Evolutionary conservation across 1,284 basidiomycete species (phyloP).

Genomic region (Cryptococcus sp.): DNA sequence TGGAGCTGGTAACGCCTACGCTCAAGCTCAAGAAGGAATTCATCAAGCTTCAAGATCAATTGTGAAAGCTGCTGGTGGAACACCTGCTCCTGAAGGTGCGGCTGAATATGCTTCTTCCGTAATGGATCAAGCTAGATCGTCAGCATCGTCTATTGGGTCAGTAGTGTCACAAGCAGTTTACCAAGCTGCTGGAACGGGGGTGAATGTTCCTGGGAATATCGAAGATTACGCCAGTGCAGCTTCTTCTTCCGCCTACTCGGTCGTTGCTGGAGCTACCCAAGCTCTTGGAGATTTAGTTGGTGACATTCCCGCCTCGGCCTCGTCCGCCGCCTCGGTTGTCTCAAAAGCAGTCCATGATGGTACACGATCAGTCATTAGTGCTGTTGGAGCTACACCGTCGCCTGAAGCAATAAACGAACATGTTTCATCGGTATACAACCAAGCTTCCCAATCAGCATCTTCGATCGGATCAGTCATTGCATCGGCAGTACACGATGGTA

Average conservation of each 20-base stretch:
- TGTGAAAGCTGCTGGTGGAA: conserved; percentile 4
- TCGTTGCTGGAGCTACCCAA: conserved; percentile 5
- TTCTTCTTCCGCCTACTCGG: conserved; percentile 6
- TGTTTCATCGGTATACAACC: conserved; percentile 9
- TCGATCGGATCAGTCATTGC: conserved; percentile 1
- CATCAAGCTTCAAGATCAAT: conserved; percentile 8
- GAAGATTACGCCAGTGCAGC: conserved; percentile 9
- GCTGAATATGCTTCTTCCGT: conserved; percentile 5
- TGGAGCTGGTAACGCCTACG: conserved; percentile 10
- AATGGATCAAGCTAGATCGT: conserved; percentile 3
- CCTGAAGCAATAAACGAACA: conserved; percentile 16
- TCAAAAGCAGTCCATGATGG: conserved; percentile 14
- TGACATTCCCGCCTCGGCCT: conserved; percentile 13
- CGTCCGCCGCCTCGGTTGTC: conserved; percentile 7
- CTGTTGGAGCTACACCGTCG: conserved; percentile 16
- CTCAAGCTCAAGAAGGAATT: neutral
- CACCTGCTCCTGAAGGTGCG: conserved; percentile 8
- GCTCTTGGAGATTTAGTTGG: conserved; percentile 10
- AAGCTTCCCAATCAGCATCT: conserved; percentile 1
- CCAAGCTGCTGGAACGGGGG: conserved; percentile 20
- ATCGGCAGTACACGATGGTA: conserved; percentile 16
- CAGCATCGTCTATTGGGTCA: neutral
- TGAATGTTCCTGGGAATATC: conserved; percentile 14
- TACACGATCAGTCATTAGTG: conserved; percentile 14
- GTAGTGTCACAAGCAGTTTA: conserved; percentile 9